These are phyloP conservation scores for Artemisia tridentata DNA, from an alignment of 129 eudicot genomes.

Conservation along the genomic window DNA sequence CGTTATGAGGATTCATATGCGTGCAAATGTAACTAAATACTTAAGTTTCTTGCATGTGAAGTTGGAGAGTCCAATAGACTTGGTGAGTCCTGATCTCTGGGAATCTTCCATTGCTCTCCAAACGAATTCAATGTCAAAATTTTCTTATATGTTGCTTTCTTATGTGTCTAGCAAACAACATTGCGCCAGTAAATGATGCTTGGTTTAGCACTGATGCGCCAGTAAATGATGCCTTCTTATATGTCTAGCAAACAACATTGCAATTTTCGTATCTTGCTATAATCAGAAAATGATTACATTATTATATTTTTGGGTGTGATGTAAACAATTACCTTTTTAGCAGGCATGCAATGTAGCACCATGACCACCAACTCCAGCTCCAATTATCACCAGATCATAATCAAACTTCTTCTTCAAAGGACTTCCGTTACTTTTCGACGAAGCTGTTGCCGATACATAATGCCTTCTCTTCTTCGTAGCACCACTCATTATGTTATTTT, in stretches of 20 bases:
- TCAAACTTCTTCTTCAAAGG: conserved; percentile 41
- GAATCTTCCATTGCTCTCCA: conserved; percentile 6
- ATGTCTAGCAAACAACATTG: no score
- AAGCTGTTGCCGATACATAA: conserved; percentile 33
- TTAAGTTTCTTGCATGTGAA: background rate
- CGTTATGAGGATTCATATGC: no score
- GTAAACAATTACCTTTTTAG: conserved; percentile 53
- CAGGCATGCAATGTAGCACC: conserved; percentile 88
- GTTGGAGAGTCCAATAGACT: background rate
- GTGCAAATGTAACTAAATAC: background rate
- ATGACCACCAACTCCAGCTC: conserved; percentile 94
- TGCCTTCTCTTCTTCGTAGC: background rate
- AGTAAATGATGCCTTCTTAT: no score
- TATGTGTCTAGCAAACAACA: no score
- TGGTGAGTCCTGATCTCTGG: background rate
- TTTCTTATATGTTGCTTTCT: background rate
- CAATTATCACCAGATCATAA: conserved; percentile 75
- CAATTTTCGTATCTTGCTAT: no score
- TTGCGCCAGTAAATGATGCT: no score
- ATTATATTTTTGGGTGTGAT: background rate
- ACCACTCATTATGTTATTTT: conserved; percentile 5
- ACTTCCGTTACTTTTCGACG: conserved; percentile 40
- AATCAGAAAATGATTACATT: no score
- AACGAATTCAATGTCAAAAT: background rate
- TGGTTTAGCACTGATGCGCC: conserved; percentile 3